These are phyloP conservation scores for Aspergillus quadricinctus DNA, from an alignment of 2,329 filamentous ascomycete species.

Conservation along the genomic window DNA sequence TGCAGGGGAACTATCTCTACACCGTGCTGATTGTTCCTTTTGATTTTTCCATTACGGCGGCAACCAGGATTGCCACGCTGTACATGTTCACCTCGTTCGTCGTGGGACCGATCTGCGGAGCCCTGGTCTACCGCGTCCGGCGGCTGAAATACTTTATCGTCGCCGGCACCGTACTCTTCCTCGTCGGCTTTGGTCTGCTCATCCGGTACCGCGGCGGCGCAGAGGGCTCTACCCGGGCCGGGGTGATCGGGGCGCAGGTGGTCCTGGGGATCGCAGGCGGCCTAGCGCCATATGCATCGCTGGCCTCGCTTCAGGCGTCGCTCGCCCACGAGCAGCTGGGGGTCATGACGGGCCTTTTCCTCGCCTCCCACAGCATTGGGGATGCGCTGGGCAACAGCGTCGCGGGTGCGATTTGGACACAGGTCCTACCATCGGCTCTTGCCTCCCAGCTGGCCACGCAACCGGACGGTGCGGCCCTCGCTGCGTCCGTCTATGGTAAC, in stretches of 20 bases:
- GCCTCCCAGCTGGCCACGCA: conserved; percentile 9
- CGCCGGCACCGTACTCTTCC: neutral
- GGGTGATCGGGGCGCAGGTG: neutral
- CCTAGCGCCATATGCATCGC: neutral
- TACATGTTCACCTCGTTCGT: neutral
- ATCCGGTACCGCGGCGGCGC: neutral
- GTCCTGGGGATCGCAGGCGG: neutral
- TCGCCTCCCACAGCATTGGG: conserved; percentile 43
- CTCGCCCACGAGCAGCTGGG: neutral
- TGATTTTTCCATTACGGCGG: neutral
- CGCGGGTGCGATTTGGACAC: conserved; percentile 42
- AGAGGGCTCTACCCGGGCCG: neutral
- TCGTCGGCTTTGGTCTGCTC: neutral
- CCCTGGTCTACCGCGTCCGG: neutral
- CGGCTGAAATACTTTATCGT: neutral
- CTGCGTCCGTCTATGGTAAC: conserved; percentile 31
- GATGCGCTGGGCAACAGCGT: conserved; percentile 41
- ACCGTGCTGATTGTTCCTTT: neutral
- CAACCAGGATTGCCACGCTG: neutral
- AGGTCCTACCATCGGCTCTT: conserved; percentile 34
- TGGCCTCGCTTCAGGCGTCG: neutral
- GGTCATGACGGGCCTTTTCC: conserved; percentile 3
- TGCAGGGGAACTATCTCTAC: conserved; percentile 1
- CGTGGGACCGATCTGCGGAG: neutral
- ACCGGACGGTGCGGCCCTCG: conserved; percentile 33